These are phyloP conservation scores for Cyphellophora attinorum DNA, from an alignment of 2,329 filamentous ascomycete genomes.

Conservation along the genomic window DNA sequence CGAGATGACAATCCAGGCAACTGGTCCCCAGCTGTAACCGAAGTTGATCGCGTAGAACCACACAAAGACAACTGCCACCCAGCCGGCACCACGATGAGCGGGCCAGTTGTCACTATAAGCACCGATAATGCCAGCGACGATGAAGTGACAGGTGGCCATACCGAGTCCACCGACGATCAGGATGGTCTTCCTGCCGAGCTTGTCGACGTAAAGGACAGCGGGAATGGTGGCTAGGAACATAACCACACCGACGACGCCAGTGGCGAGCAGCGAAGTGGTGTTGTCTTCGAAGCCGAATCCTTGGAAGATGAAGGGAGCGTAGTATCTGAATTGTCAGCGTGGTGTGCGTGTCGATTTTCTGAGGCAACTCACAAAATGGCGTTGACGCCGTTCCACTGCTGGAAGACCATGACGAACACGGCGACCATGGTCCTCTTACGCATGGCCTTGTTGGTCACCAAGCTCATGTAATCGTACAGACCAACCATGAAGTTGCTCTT, in stretches of 20 bases:
- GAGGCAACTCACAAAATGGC: constrained; percentile 1
- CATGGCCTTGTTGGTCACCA: background rate
- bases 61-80: constrained; percentile 49
- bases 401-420: constrained; percentile 6
- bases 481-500: constrained; percentile 27
- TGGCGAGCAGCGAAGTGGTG: constrained; percentile 29
- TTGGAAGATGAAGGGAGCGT: too few species aligned
- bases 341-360: too few species aligned
- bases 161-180: constrained; percentile 48
- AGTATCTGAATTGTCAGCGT: too few species aligned
- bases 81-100: constrained; percentile 51
- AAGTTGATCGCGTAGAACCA: constrained; percentile 69
- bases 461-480: background rate
- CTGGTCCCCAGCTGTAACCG: constrained; percentile 30
- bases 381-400: constrained; percentile 2
- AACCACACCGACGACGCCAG: constrained; percentile 29
- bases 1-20: constrained; percentile 29
- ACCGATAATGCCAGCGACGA: constrained; percentile 60
- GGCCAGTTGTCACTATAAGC: constrained; percentile 49
- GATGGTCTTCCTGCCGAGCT: constrained; percentile 27
- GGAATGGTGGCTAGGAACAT: constrained; percentile 29
- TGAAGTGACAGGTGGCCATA: constrained; percentile 61
- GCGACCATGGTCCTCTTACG: background rate
- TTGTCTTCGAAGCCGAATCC: constrained; percentile 25
- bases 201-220: constrained; percentile 29